phyloP scores from a whole-genome alignment of 768 basidiomycete genomes.

The Xanthoconium stramineum region DNA sequence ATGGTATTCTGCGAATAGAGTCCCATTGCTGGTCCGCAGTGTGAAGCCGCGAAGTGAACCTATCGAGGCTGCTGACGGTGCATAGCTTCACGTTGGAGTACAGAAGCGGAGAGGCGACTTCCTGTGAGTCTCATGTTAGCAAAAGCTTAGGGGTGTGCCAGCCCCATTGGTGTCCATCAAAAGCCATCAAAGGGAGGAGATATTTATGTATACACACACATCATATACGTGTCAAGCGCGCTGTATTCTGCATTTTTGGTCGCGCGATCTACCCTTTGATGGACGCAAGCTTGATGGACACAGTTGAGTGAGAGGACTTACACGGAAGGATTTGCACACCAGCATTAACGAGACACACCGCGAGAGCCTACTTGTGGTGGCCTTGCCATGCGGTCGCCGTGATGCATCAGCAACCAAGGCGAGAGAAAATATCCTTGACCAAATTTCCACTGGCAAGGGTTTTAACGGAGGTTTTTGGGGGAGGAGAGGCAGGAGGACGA shows the following conservation, averaged over 20 bases:
- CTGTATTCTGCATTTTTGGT: neutral
- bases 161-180: neutral
- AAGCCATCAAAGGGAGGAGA: neutral
- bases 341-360: conserved; percentile 31
- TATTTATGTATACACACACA: neutral
- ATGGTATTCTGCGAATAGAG: conserved; percentile 81
- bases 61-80: conserved; percentile 44
- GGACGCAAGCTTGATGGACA: neutral
- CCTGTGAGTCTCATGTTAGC: conserved; percentile 39
- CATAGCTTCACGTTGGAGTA: conserved; percentile 53
- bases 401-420: conserved; percentile 21
- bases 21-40: conserved; percentile 80
- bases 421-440: conserved; percentile 57
- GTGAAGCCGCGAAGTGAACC: conserved; percentile 56
- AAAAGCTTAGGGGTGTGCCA: neutral
- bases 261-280: neutral
- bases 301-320: conserved; percentile 20
- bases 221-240: neutral
- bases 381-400: conserved; percentile 5
- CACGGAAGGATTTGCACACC: conserved; percentile 41
- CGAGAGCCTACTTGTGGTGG: neutral
- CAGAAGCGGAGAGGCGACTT: conserved; percentile 61
- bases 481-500: conserved; percentile 67
- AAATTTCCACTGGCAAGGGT: conserved; percentile 66
- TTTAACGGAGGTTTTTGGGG: conserved; percentile 50